phyloP scores from a whole-genome alignment of 2,329 filamentous ascomycete genomes.

The Endothia cerciana region DNA sequence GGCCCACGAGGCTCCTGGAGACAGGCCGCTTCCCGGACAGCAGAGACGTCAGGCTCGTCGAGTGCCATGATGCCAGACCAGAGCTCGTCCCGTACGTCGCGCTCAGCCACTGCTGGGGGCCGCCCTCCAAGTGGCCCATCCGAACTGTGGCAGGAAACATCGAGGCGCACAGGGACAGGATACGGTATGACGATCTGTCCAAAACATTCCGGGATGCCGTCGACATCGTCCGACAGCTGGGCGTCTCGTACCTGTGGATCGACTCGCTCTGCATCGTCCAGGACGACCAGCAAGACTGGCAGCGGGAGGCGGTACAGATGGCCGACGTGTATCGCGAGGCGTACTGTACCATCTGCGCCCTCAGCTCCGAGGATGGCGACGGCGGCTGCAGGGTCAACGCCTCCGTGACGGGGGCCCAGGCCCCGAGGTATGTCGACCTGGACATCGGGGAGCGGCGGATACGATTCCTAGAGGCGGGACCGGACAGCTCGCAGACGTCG shows the following conservation, averaged over 20 bases:
- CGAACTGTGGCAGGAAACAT: constrained; percentile 3
- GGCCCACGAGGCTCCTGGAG: constrained; percentile 11
- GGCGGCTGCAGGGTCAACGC: constrained; percentile 10
- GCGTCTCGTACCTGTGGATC: constrained; percentile 27
- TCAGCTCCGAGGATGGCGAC: constrained; percentile 12
- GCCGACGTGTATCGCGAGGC: constrained; percentile 30
- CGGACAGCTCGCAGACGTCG: not conserved
- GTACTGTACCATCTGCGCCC: constrained; percentile 26
- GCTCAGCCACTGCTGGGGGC: constrained; percentile 28
- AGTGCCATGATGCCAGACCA: not conserved
- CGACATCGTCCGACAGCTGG: constrained; percentile 21
- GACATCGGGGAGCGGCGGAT: not conserved
- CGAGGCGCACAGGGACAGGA: not conserved
- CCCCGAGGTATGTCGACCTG: not conserved
- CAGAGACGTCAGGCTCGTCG: constrained; percentile 7
- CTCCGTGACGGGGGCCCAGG: not conserved
- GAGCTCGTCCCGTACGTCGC: constrained; percentile 5
- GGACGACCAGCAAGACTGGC: constrained; percentile 29
- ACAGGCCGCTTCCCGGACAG: not conserved
- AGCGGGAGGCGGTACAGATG: constrained; percentile 30
- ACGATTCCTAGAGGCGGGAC: not conserved
- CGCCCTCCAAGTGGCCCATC: constrained; percentile 16
- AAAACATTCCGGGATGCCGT: constrained; percentile 30
- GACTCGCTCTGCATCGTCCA: constrained; percentile 31
- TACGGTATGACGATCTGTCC: constrained; percentile 18